Base-by-base conservation (phyloP, 83 land plant species). In the Diphasiastrum complanatum region DNA sequence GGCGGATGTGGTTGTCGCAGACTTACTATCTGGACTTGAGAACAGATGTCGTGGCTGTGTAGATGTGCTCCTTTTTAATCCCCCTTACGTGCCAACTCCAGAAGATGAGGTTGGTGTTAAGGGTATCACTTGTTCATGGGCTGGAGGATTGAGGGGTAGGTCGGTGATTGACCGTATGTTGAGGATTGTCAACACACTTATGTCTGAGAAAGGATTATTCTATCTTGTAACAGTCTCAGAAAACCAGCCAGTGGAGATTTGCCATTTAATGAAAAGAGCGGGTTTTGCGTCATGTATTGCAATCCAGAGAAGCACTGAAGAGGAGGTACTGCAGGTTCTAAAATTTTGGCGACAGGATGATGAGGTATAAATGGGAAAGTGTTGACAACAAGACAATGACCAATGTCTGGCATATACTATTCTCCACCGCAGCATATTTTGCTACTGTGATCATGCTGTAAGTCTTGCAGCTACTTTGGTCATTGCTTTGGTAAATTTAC, bases 61-160 rank as follows among this genome's bases (percentile, higher is more conserved):
- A 3, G 96, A 89, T 78, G 84, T 95, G 38, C 65, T 95, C 60
- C 84, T 95, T 67, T 85, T 95, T 67, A 95, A 95, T 41, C 99
- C 99, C 24, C 99, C 99, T 26, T 95, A 89, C 62, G 99, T 95
- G 23, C 96, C 99, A 16, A 95, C 99, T 0, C 89, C 99, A 1
- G 96, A 89, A 40, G 74, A 83, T 18, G 99, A 95, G 70, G 98
- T 92, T 29, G 92, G 89, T 47, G 53, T 70, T 43, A 74, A 59
- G 0, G 99, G 96, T 25, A 82, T 89, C 6, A 73, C 82, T 33
- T 64, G 92, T 37, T 45, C 99, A 41, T 95, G 99, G 99, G 99
- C 99, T 43, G 99, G 99, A 55, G 99, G 99, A 10, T 83, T 83
- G 65, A 70, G 85, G 66, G 99, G 99, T 11, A 61, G 99, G 5